Evolutionary conservation across 148 eudicot species (phyloP).

Genomic region (Limonium bicolor): DNA sequence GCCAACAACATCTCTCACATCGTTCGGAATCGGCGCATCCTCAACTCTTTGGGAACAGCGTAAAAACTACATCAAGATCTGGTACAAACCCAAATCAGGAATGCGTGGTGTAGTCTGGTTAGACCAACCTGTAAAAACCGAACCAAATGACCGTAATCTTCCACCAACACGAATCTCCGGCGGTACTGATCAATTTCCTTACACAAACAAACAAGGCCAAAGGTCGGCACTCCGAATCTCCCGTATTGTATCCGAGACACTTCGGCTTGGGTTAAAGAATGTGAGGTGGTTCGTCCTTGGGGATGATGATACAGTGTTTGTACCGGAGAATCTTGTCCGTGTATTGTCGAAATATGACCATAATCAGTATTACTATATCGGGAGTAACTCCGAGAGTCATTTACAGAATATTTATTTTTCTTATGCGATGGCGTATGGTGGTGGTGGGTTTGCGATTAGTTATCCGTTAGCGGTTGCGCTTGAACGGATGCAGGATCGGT

Average conservation of each 20-base stretch:
- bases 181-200: slow-evolving; percentile 41
- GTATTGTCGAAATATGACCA: slow-evolving; percentile 61
- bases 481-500: slow-evolving; percentile 67
- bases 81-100: slow-evolving; percentile 37
- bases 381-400: slow-evolving; percentile 66
- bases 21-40: slow-evolving; percentile 85
- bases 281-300: slow-evolving; percentile 86
- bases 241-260: slow-evolving; percentile 64
- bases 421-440: slow-evolving; percentile 89
- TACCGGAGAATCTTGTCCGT: slow-evolving; percentile 57
- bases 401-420: slow-evolving; percentile 77
- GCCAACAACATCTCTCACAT: slow-evolving; percentile 44
- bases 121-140: slow-evolving; percentile 26
- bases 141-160: slow-evolving; percentile 6
- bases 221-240: slow-evolving; percentile 83
- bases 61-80: slow-evolving; percentile 65
- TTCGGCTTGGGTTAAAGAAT: slow-evolving; percentile 30
- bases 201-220: slow-evolving; percentile 57
- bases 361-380: slow-evolving; percentile 55
- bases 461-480: slow-evolving; percentile 71
- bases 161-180: slow-evolving; percentile 50
- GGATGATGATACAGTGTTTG: slow-evolving; percentile 81
- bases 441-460: slow-evolving; percentile 89
- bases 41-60: slow-evolving; percentile 57
- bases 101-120: slow-evolving; percentile 73